These are phyloP conservation scores for Lippia alba DNA, from an alignment of 305 asterid genomes.

Conservation along the genomic window DNA sequence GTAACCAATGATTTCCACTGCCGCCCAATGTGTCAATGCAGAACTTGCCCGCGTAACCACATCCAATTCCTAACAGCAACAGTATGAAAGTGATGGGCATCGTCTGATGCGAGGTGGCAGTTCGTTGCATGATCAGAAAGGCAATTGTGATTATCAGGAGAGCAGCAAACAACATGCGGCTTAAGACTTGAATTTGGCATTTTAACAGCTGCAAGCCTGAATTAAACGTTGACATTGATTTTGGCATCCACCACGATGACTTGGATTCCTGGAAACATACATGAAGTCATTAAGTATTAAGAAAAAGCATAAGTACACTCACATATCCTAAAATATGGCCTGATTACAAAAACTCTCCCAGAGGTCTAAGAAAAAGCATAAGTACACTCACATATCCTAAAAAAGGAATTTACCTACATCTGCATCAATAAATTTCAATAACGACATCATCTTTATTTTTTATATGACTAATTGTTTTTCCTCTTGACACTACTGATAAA, in stretches of 20 bases:
- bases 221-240: constrained; percentile 58
- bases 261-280: constrained; percentile 57
- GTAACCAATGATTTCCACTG: constrained; percentile 69
- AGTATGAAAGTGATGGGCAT: constrained; percentile 88
- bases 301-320: too few species aligned
- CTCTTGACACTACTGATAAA: too few species aligned
- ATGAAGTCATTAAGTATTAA: background rate
- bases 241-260: constrained; percentile 93
- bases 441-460: too few species aligned
- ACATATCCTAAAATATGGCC: too few species aligned
- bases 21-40: constrained; percentile 90
- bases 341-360: too few species aligned
- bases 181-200: constrained; percentile 76
- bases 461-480: too few species aligned
- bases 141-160: constrained; percentile 62
- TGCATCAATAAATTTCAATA: too few species aligned
- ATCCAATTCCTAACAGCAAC: constrained; percentile 60
- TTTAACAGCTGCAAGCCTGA: constrained; percentile 63
- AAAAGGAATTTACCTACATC: too few species aligned
- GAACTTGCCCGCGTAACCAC: constrained; percentile 78
- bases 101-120: constrained; percentile 63
- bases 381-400: too few species aligned
- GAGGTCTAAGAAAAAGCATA: too few species aligned
- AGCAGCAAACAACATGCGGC: constrained; percentile 71
- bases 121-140: constrained; percentile 66